Conservation (phyloP, 257 asterid species). For the Misopates orontium region DNA sequence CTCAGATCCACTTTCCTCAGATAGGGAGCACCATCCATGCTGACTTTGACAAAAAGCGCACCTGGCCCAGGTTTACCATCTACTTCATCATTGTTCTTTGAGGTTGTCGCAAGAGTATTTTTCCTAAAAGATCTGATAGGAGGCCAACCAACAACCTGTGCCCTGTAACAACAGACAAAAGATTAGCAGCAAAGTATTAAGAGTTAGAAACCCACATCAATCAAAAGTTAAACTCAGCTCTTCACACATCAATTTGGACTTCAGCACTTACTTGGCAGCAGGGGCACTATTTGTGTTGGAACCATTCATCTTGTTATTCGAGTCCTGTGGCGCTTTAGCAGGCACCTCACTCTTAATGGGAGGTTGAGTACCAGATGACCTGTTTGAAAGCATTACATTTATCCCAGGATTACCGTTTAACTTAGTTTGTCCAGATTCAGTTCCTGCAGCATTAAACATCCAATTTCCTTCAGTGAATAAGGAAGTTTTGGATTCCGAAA, state of each 20-base stretch:
- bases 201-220: neutral
- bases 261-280: slow-evolving; percentile 69
- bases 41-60: slow-evolving; percentile 78
- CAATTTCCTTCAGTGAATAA: slow-evolving; percentile 56
- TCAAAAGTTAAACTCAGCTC: neutral
- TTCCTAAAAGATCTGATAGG: slow-evolving; percentile 82
- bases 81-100: slow-evolving; percentile 74
- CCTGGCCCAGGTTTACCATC: slow-evolving; percentile 75
- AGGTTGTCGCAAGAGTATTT: slow-evolving; percentile 60
- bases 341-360: slow-evolving; percentile 40
- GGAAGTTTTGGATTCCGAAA: slow-evolving; percentile 44
- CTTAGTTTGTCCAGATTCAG: slow-evolving; percentile 47
- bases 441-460: slow-evolving; percentile 51
- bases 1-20: slow-evolving; percentile 86
- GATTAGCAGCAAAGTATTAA: slow-evolving; percentile 16
- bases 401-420: slow-evolving; percentile 39
- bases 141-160: slow-evolving; percentile 97
- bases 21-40: slow-evolving; percentile 96
- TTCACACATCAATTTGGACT: neutral
- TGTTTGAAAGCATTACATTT: slow-evolving; percentile 34
- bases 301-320: slow-evolving; percentile 40
- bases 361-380: slow-evolving; percentile 38
- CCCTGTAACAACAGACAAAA: slow-evolving; percentile 41
- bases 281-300: slow-evolving; percentile 53
- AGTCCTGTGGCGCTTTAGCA: slow-evolving; percentile 40